Evolutionary conservation across 2,329 filamentous ascomycete species (phyloP).

Genomic region (Apiospora malaysiana): DNA sequence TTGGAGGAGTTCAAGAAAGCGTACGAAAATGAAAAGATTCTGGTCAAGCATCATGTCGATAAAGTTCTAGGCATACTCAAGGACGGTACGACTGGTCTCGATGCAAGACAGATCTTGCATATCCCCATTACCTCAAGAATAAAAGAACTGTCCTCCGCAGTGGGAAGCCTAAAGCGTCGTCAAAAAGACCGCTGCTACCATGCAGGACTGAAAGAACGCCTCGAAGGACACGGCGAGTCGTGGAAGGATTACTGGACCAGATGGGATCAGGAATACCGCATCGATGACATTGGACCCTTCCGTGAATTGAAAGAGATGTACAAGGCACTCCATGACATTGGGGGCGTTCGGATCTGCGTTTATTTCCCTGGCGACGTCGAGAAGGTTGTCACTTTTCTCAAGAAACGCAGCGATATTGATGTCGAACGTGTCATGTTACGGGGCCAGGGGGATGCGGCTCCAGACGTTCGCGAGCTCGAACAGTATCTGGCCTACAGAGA

Average conservation of each 20-base stretch:
- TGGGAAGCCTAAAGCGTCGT: background rate
- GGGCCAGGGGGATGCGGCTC: background rate
- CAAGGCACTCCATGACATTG: constrained; percentile 24
- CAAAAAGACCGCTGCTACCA: background rate
- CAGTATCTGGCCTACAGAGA: background rate
- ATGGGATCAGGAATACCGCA: background rate
- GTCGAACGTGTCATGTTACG: background rate
- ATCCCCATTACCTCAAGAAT: background rate
- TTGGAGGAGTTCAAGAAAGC: background rate
- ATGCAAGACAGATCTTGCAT: background rate
- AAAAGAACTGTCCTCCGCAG: background rate
- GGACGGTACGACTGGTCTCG: background rate
- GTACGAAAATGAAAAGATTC: background rate
- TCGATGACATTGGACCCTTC: background rate
- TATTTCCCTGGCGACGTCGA: constrained; percentile 25
- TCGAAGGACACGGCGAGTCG: background rate
- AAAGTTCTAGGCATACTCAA: background rate
- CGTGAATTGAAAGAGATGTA: background rate
- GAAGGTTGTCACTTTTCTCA: constrained; percentile 24
- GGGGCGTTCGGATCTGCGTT: constrained; percentile 23
- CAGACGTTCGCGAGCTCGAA: background rate
- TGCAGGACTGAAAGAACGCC: background rate
- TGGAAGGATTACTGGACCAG: background rate
- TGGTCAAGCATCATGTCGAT: background rate
- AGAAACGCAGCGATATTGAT: background rate